Conservation (phyloP, 2,329 filamentous ascomycete genomes). For the Harringtonia aguacate region DNA sequence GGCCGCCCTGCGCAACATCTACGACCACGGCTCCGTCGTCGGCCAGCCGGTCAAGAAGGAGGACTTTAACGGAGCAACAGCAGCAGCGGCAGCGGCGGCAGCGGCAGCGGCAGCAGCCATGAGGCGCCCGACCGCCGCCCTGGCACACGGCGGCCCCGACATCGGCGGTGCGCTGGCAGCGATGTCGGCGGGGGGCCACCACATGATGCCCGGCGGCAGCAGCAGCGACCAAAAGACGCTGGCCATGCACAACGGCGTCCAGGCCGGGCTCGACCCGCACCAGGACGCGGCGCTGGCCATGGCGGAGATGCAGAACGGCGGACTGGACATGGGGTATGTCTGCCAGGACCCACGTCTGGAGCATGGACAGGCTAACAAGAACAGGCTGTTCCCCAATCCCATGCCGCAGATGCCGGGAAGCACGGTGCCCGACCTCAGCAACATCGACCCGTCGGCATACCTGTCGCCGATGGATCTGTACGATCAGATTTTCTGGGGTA, state of each 20-base stretch:
- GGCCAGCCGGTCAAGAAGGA: constrained; percentile 28
- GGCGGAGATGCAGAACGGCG: constrained; percentile 53
- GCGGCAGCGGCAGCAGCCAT: too few relatives aligned
- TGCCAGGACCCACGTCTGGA: too few relatives aligned
- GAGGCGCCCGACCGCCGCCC: too few relatives aligned
- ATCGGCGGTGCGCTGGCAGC: not conserved
- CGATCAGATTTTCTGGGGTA: constrained; percentile 59
- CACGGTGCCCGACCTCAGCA: constrained; percentile 28
- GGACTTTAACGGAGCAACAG: constrained; percentile 23
- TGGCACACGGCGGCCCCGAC: too few relatives aligned
- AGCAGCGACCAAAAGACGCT: not conserved
- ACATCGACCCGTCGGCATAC: constrained; percentile 44
- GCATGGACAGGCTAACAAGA: not conserved
- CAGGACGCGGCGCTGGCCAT: constrained; percentile 54
- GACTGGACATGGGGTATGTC: constrained; percentile 10
- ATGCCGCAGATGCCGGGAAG: constrained; percentile 18
- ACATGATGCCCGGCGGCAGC: not conserved
- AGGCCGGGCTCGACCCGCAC: constrained; percentile 35
- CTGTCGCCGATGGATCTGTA: constrained; percentile 60
- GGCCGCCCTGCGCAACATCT: constrained; percentile 52
- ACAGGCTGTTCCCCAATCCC: constrained; percentile 21
- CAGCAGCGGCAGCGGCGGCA: constrained; percentile 12
- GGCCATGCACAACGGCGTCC: constrained; percentile 7
- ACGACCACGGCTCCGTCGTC: constrained; percentile 41
- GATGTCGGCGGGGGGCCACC: not conserved